Conservation (phyloP, 192 early-diverging fungal species). For the Mortierella hygrophila region DNA sequence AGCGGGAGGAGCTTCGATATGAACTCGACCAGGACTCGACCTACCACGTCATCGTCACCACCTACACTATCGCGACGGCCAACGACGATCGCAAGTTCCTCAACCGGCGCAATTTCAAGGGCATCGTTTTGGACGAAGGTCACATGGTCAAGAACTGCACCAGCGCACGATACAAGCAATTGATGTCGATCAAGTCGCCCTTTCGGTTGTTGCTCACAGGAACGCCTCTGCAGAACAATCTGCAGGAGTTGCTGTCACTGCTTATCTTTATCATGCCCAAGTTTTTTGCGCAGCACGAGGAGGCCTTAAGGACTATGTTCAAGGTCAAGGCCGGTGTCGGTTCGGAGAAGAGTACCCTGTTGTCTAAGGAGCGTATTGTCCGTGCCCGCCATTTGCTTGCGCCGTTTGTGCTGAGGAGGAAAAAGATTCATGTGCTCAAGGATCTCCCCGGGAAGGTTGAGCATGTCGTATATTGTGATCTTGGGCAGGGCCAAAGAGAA, state of each 20-base stretch:
- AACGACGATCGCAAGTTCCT: slow-evolving; percentile 82
- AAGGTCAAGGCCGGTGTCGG: slow-evolving; percentile 63
- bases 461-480: slow-evolving; percentile 61
- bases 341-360: slow-evolving; percentile 53
- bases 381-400: slow-evolving; percentile 87
- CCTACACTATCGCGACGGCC: slow-evolving; percentile 83
- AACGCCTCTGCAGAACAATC: slow-evolving; percentile 90
- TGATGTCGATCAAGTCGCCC: slow-evolving; percentile 70
- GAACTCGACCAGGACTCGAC: slow-evolving; percentile 63
- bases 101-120: slow-evolving; percentile 68
- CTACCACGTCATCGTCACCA: slow-evolving; percentile 83
- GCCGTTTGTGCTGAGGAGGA: slow-evolving; percentile 89
- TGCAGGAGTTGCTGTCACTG: slow-evolving; percentile 88
- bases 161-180: slow-evolving; percentile 80
- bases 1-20: slow-evolving; percentile 66
- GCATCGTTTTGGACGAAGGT: slow-evolving; percentile 91
- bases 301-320: slow-evolving; percentile 69
- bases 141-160: slow-evolving; percentile 93
- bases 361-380: slow-evolving; percentile 74
- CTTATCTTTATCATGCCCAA: slow-evolving; percentile 90
- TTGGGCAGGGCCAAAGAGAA: slow-evolving; percentile 61
- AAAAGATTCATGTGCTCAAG: slow-evolving; percentile 78
- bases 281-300: slow-evolving; percentile 74
- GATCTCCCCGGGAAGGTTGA: slow-evolving; percentile 76
- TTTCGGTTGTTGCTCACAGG: slow-evolving; percentile 85